Base-by-base conservation (phyloP, 2,329 filamentous ascomycete genomes). In the Diaporthe sp. region DNA sequence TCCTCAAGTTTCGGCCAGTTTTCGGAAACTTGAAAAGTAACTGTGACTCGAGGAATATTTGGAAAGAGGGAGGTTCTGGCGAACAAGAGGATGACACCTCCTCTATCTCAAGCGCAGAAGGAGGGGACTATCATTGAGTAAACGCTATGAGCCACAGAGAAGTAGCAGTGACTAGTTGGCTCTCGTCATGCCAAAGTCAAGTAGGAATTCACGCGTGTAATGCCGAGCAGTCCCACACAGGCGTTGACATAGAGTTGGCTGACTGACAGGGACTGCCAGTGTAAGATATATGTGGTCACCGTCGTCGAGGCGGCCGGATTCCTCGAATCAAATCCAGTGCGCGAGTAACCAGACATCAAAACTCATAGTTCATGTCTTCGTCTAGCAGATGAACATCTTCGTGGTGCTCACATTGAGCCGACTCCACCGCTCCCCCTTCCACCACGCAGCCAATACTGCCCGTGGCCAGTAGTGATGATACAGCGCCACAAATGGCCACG, bases 391-490 rank as follows among this genome's bases (percentile, higher is more conserved):
- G 40, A 76, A 76, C 75, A 76, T 73, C 72, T 76, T 76, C 22
- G 74, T 76, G 17, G 92, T 94, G 78, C 91, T 93, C 4, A 94
- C 90, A 81, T 94, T 94, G 50, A 93, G 81, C 75, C 91, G 85
- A 76, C 88, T 92, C 92, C 92, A 94, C 73, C 83, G 85, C 76
- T 79, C 85, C 1, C 89, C 86, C 5, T 80, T 80, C 78, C 80
- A 80, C 73, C 89, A 83, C 67, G 82, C 85, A 72, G 78, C 79
- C 8, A 86, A 61, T 78, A 94, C 92, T 74, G 82, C 84, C 30
- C 83, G 73, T 0, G 90, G 90, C 85, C 87, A 89, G 77, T 89
- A 90, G 4, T 90, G 81, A 77, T 91, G 89, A 74, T 89, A 89
- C 68, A 91, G 81, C 84, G 87, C 87, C 82, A 89, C 88, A 78